Evolutionary conservation across 495 filamentous ascomycete species (phyloP).

Genomic region (Hypomontagnella monticulosa): DNA sequence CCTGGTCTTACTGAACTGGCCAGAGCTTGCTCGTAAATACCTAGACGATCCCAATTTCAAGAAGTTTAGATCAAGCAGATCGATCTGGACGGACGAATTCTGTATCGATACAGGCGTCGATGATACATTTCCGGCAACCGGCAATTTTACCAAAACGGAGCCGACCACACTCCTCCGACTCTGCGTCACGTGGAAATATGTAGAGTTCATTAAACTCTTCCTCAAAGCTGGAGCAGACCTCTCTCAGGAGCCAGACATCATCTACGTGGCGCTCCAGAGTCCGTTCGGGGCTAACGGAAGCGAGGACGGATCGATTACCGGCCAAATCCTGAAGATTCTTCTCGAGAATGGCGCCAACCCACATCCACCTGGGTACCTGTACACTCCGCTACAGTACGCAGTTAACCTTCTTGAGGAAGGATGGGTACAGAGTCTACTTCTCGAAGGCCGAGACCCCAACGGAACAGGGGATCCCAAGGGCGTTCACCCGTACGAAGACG

Average conservation of each 20-base stretch:
- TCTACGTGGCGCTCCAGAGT: slow-evolving; percentile 21
- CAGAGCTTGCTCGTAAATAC: slow-evolving; percentile 30
- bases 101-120: slow-evolving; percentile 3
- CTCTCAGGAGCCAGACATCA: slow-evolving; percentile 20
- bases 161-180: slow-evolving; percentile 30
- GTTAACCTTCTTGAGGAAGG: slow-evolving; percentile 22
- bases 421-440: slow-evolving; percentile 30
- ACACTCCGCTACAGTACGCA: slow-evolving; percentile 30
- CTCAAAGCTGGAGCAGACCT: slow-evolving; percentile 24
- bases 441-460: slow-evolving; percentile 27
- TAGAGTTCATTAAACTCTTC: slow-evolving; percentile 31
- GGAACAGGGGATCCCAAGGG: slow-evolving; percentile 17
- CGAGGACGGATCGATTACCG: slow-evolving; percentile 16
- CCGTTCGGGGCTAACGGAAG: neutral
- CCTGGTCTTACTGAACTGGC: slow-evolving; percentile 32
- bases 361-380: slow-evolving; percentile 10
- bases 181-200: slow-evolving; percentile 26
- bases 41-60: slow-evolving; percentile 18
- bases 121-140: neutral
- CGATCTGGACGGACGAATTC: slow-evolving; percentile 32
- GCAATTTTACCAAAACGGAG: neutral
- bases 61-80: slow-evolving; percentile 9
- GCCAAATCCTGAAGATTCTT: slow-evolving; percentile 27
- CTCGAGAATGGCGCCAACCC: slow-evolving; percentile 38
- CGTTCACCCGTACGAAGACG: neutral